phyloP scores from a whole-genome alignment of 2,329 filamentous ascomycete species.

The Arthrinium puccinioides region DNA sequence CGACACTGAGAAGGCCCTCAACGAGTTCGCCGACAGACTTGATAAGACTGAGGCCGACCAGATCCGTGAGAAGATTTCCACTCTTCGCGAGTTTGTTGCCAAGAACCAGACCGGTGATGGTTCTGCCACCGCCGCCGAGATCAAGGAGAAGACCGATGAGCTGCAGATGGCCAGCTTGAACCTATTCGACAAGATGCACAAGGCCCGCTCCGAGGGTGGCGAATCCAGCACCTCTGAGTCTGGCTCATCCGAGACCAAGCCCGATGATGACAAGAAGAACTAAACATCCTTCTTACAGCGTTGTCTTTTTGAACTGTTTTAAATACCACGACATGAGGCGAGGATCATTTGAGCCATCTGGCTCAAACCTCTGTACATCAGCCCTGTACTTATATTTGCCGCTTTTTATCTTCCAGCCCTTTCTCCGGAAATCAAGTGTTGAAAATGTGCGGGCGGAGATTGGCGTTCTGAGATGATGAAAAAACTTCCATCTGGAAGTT shows the following conservation, averaged over 20 bases:
- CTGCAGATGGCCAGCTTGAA: constrained; percentile 92
- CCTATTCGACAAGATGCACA: constrained; percentile 99
- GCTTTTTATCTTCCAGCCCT: constrained; percentile 21
- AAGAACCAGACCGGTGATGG: constrained; percentile 94
- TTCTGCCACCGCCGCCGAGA: constrained; percentile 76
- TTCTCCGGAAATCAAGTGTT: constrained; percentile 26
- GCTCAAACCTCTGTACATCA: constrained; percentile 34
- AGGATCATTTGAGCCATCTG: constrained; percentile 13
- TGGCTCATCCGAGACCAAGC: constrained; percentile 28
- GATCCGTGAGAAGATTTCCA: constrained; percentile 87
- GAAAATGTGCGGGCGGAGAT: constrained; percentile 21
- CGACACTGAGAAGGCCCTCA: constrained; percentile 96
- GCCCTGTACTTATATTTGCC: constrained; percentile 42
- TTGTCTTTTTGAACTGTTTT: constrained; percentile 13
- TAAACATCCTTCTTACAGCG: constrained; percentile 5
- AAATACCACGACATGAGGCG: constrained; percentile 17
- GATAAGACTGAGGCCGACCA: constrained; percentile 92
- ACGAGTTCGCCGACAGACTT: constrained; percentile 91
- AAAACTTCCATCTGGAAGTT: constrained; percentile 18
- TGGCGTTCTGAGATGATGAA: constrained; percentile 26
- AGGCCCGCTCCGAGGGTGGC: constrained; percentile 68
- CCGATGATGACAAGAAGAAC: constrained; percentile 65
- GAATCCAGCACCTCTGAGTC: constrained; percentile 40
- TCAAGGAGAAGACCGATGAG: constrained; percentile 98
- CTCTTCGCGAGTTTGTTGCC: constrained; percentile 81